Conservation (phyloP, 345 rosid species). For the Barbarea vulgaris region DNA sequence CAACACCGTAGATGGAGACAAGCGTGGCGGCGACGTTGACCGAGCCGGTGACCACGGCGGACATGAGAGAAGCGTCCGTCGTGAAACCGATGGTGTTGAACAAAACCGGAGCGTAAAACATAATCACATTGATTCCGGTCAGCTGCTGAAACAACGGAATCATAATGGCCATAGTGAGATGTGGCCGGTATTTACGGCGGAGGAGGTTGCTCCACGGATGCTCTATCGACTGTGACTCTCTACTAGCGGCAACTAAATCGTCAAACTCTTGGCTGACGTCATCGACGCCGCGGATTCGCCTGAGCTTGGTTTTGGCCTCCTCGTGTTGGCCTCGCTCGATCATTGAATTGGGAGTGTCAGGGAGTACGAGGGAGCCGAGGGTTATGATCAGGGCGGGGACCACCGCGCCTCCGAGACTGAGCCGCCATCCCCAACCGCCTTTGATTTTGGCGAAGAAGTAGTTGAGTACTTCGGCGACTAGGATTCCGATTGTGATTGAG, state of each 20-base stretch:
- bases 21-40: slow-evolving; percentile 41
- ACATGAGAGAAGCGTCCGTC: slow-evolving; percentile 60
- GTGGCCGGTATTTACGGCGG: slow-evolving; percentile 83
- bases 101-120: slow-evolving; percentile 90
- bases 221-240: slow-evolving; percentile 66
- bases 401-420: slow-evolving; percentile 94
- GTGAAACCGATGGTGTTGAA: slow-evolving; percentile 83
- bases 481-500: slow-evolving; percentile 87
- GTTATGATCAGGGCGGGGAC: slow-evolving; percentile 94
- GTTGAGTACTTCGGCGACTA: slow-evolving; percentile 76
- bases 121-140: slow-evolving; percentile 85
- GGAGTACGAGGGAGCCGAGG: slow-evolving; percentile 75
- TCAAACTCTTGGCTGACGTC: slow-evolving; percentile 78
- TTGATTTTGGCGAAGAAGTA: slow-evolving; percentile 83
- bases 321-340: slow-evolving; percentile 79
- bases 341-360: slow-evolving; percentile 95
- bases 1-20: slow-evolving; percentile 45
- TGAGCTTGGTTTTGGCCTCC: slow-evolving; percentile 60
- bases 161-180: slow-evolving; percentile 67
- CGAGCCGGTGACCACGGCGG: slow-evolving; percentile 44
- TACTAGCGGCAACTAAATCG: slow-evolving; percentile 78
- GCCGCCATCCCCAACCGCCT: slow-evolving; percentile 93
- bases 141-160: slow-evolving; percentile 87
- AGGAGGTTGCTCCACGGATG: slow-evolving; percentile 82
- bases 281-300: slow-evolving; percentile 67